phyloP scores from a whole-genome alignment of 192 early-diverging fungal species.

The Rhizoclosmatium sp. region DNA sequence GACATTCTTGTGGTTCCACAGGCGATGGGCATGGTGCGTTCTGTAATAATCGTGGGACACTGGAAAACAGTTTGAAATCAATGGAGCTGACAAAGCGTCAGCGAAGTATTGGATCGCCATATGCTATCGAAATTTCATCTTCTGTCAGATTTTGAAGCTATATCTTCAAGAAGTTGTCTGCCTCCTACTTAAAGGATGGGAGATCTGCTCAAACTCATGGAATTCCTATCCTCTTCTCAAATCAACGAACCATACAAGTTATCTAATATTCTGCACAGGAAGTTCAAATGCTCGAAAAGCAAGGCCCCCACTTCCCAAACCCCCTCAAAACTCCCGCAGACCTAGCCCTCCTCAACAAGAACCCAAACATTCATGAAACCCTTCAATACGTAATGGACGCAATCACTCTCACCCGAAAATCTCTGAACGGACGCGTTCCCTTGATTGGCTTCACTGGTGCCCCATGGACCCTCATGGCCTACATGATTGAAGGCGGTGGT shows the following conservation, averaged over 20 bases:
- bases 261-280: slow-evolving; percentile 38
- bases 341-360: slow-evolving; percentile 63
- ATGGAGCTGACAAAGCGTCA: too few relatives aligned
- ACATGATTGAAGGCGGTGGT: slow-evolving; percentile 98
- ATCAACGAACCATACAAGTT: not conserved
- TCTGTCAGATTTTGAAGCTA: too few relatives aligned
- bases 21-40: slow-evolving; percentile 79
- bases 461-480: slow-evolving; percentile 98
- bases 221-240: slow-evolving; percentile 1
- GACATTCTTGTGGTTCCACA: slow-evolving; percentile 99
- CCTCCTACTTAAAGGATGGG: too few relatives aligned
- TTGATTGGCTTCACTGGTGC: slow-evolving; percentile 96
- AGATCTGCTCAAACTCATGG: not conserved
- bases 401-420: slow-evolving; percentile 89
- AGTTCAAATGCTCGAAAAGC: slow-evolving; percentile 91
- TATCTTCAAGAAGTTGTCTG: not conserved
- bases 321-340: slow-evolving; percentile 80
- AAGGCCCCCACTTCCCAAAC: slow-evolving; percentile 89
- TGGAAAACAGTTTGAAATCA: not conserved
- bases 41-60: not conserved
- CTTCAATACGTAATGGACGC: slow-evolving; percentile 93
- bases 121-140: too few relatives aligned
- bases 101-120: too few relatives aligned
- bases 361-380: slow-evolving; percentile 77
- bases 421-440: slow-evolving; percentile 85